Conservation (phyloP, 345 rosid genomes). For the Euclidium syriacum region DNA sequence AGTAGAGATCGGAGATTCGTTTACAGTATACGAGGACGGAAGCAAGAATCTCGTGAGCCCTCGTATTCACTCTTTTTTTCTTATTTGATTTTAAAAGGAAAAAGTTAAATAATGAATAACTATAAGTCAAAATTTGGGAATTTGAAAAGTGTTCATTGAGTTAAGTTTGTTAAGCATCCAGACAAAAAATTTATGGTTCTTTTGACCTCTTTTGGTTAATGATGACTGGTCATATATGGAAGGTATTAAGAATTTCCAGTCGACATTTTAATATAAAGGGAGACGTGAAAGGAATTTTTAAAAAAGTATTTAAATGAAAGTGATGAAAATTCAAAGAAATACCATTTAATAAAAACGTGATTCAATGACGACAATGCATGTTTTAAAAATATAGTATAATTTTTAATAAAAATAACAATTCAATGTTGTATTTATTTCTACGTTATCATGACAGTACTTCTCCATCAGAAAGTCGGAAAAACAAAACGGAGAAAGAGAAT, state of each 20-base stretch:
- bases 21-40: constrained; percentile 69
- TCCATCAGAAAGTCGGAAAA: constrained; percentile 31
- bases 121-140: constrained; percentile 17
- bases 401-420: too few species aligned
- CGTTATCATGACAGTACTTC: constrained; percentile 45
- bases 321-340: too few species aligned
- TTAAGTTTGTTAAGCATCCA: constrained; percentile 36
- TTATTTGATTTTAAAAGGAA: constrained; percentile 6
- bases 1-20: constrained; percentile 50
- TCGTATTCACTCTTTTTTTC: constrained; percentile 1
- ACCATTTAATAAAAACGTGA: too few species aligned
- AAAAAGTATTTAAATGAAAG: too few species aligned
- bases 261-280: neutral
- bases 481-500: constrained; percentile 9
- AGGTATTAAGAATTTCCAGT: neutral
- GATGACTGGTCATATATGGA: constrained; percentile 21
- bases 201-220: constrained; percentile 12
- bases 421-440: neutral
- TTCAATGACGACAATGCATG: too few species aligned
- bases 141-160: constrained; percentile 13
- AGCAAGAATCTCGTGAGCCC: constrained; percentile 71
- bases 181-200: constrained; percentile 22
- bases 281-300: too few species aligned
- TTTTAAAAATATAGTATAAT: too few species aligned
- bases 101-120: constrained; percentile 8